Conservation (phyloP, 2,329 filamentous ascomycete genomes). For the Byssothecium circinans region DNA sequence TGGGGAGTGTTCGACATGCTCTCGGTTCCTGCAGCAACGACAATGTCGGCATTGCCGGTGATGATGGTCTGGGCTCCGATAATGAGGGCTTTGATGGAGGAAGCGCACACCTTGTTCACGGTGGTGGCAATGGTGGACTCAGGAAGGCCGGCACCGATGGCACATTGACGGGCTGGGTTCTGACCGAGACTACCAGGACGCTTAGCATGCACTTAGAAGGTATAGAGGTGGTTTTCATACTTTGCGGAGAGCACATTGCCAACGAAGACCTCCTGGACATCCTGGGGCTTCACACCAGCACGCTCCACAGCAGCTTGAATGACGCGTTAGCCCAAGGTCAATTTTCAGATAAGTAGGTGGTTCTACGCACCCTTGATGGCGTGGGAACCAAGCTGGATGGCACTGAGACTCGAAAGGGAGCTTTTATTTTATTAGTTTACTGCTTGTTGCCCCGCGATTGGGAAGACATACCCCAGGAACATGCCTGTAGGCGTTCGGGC, state of each 20-base stretch:
- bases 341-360: conserved; percentile 7
- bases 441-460: conserved; percentile 22
- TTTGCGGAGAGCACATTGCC: conserved; percentile 97
- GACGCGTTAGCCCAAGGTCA: conserved; percentile 19
- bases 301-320: conserved; percentile 73
- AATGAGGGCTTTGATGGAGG: conserved; percentile 89
- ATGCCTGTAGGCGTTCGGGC: conserved; percentile 89
- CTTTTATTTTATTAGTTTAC: conserved; percentile 52
- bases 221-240: conserved; percentile 54
- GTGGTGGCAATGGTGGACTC: conserved; percentile 83
- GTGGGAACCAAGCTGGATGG: conserved; percentile 82
- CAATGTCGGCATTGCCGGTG: conserved; percentile 87
- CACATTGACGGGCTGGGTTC: conserved; percentile 93
- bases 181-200: conserved; percentile 76
- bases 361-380: conserved; percentile 79
- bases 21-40: conserved; percentile 93
- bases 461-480: conserved; percentile 76
- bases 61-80: conserved; percentile 96
- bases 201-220: conserved; percentile 9
- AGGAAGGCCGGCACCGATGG: conserved; percentile 81
- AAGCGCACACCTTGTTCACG: conserved; percentile 99
- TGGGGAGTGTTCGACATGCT: conserved; percentile 98
- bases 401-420: conserved; percentile 83
- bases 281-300: conserved; percentile 81
- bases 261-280: conserved; percentile 96